phyloP scores from a whole-genome alignment of 2,329 filamentous ascomycete species.

The Neophaeococcomyces aloes region DNA sequence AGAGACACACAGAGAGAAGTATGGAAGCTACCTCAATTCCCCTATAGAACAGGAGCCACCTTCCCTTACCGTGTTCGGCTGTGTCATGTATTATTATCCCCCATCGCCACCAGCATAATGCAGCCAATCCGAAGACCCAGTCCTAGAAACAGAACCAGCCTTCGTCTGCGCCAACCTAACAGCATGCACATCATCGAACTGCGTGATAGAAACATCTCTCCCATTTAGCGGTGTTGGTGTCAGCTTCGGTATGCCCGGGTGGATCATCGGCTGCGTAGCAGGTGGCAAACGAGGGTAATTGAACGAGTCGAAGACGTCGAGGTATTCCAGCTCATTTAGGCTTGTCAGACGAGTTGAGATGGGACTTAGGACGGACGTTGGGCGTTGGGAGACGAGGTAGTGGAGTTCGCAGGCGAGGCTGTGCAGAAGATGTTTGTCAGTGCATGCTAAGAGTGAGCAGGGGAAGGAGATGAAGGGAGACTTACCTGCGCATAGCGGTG shows the following conservation, averaged over 20 bases:
- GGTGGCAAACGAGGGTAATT: slow-evolving; percentile 67
- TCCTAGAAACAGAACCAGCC: slow-evolving; percentile 26
- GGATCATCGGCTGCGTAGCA: slow-evolving; percentile 19
- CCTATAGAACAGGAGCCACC: too few species aligned
- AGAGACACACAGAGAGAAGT: too few species aligned
- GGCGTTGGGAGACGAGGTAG: slow-evolving; percentile 76
- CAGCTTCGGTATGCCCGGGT: slow-evolving; percentile 23
- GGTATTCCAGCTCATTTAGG: slow-evolving; percentile 74
- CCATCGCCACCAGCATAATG: slow-evolving; percentile 23
- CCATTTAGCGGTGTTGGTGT: slow-evolving; percentile 22
- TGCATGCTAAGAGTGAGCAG: not conserved
- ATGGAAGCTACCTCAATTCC: too few species aligned
- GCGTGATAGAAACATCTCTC: slow-evolving; percentile 28
- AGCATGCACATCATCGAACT: slow-evolving; percentile 23
- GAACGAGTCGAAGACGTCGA: slow-evolving; percentile 92
- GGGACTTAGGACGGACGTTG: slow-evolving; percentile 27
- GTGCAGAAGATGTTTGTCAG: slow-evolving; percentile 12
- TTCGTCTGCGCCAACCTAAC: slow-evolving; percentile 22
- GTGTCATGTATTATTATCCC: too few species aligned
- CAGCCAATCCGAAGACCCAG: slow-evolving; percentile 24
- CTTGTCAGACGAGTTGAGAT: slow-evolving; percentile 38
- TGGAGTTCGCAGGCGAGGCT: slow-evolving; percentile 54
- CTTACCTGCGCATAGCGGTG: slow-evolving; percentile 82
- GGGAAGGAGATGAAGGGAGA: slow-evolving; percentile 5
- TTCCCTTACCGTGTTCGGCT: too few species aligned